Base-by-base conservation (phyloP, 768 basidiomycete species). In the Collybia mongolica region DNA sequence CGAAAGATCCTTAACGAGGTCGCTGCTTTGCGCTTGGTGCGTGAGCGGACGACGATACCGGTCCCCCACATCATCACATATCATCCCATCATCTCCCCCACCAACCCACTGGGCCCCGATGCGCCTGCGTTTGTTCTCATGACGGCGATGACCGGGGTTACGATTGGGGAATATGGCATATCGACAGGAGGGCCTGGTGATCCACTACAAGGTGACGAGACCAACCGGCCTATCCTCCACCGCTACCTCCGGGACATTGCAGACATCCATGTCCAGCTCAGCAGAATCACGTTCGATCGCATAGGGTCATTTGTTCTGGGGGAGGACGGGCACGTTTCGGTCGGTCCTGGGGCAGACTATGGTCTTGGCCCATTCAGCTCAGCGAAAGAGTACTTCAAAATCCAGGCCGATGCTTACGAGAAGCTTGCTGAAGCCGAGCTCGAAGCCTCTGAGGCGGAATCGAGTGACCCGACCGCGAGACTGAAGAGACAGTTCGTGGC, bases 1-100 rank as follows among this genome's bases (percentile, higher is more conserved):
- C 68, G 72, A 18, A 74, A 74, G 59, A 74, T 74, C 38, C 59
- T 70, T 32, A 74, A 74, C 56, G 72, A 74, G 59, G 72, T 69
- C 8, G 72, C 71, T n/a, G 68, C 72, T 1, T 66, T 74, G 43
- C 69, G 62, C 50, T 65, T 74, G 39, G 72, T 74, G 37, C 67
- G 66, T 24, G 59, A 68, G 51, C 66, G 69, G 6, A 74, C 71
- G n/a, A 66, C 68, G 2, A 72, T 74, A 48, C 72, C 72, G 17
- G 69, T 74, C 15, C 72, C 72, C 26, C 60, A 63, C 49, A 64
- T 72, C 51, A 64, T 71, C 38, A 64, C 70, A 19, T 71, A 64
- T 57, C 69, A 71, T 51, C 66, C 71, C 1, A 60, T 60, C 48
- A 62, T 60, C 38, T 67, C 69, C 37, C 59, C 68, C 17, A 54